A percentile compares a stretch with the other conserved stretches of the same genome.
Conservation (phyloP, 1,284 basidiomycete genomes). For the Melampsora larici-populina region DNA sequence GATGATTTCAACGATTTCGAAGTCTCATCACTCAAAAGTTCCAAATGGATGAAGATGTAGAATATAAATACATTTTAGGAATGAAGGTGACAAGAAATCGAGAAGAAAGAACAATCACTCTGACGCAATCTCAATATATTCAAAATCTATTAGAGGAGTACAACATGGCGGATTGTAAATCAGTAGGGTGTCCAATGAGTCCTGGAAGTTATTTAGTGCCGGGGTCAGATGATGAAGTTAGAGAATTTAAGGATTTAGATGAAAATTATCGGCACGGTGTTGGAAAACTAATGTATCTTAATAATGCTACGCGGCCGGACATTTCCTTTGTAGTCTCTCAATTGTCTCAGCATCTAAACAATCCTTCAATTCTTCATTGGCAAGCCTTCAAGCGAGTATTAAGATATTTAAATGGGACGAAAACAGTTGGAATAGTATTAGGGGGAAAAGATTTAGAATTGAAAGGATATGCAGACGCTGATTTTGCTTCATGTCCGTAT, state of each 20-base stretch:
- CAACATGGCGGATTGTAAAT: too few species aligned
- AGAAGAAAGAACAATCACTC: not conserved
- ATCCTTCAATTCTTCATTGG: too few species aligned
- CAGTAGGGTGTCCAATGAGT: not conserved
- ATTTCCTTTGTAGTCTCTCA: too few species aligned
- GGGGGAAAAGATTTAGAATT: not conserved
- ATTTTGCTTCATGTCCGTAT: too few species aligned
- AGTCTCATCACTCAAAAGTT: not conserved
- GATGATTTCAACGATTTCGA: not conserved
- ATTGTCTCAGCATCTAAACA: too few species aligned
- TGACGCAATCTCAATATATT: not conserved
- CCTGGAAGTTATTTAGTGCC: not conserved
- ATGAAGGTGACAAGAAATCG: not conserved
- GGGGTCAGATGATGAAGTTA: not conserved
- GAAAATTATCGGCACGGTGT: not conserved
- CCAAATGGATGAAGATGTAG: not conserved
- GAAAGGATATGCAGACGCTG: not conserved
- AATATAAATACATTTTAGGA: too few species aligned
- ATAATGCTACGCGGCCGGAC: slow-evolving; percentile 1
- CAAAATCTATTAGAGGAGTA: not conserved
- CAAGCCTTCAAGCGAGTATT: too few species aligned
- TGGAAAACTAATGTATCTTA: too few species aligned
- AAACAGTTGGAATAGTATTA: not conserved
- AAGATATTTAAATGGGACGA: too few species aligned
- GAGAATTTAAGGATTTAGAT: not conserved